Evolutionary conservation across 805 yeast species (phyloP), one percentile per base, ranked within the genome.

Genomic region (Candida piceae): DNA sequence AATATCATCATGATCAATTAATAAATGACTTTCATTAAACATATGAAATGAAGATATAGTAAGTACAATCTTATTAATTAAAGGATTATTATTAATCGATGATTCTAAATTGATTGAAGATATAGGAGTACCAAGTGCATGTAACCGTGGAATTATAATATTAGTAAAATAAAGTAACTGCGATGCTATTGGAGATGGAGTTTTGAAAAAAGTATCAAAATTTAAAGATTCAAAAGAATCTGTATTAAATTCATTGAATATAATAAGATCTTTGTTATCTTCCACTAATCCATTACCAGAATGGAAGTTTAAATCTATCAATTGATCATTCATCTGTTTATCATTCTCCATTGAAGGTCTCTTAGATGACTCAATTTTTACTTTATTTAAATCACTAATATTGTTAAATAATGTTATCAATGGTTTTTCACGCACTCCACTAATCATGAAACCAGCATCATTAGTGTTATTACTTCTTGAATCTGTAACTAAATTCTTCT

Each of bases 41-140:
- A 50, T 46, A 32, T 56, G 58, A 19, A 44, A 55, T 6, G 46
- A 36, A 4, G 52, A 34, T 26, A 56, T 34, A 1, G 58, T 54
- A 3, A 35, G 30, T 4, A 48, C 46, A n/a, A 52, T 33, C 19
- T 42, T 41, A 15, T 35, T 38, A 16, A 54, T 30, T 26, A 56
- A 29, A 5, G 55, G 46, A 26, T 45, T 40, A 6, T 32, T 20
- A 16, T 17, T 11, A 11, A 46, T 27, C 11, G 35, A 15, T n/a
- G 25, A 4, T 20, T 26, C 28, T 10, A 39, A 21, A 22, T 32
- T 32, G 3, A 33, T 19, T 3, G 31, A 23, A 20, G 31, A 27
- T 12, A 51, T 34, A 4, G 49, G 48, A 3, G 34, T 33, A 3
- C 54, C 50, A 23, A 34, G 37, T 6, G 52, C 53, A 32, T 52